Percentiles rank a stretch among this genome's conserved stretches.
Evolutionary conservation across 2,329 filamentous ascomycete genomes (phyloP).

Genomic region (Diplocarpon rosae): DNA sequence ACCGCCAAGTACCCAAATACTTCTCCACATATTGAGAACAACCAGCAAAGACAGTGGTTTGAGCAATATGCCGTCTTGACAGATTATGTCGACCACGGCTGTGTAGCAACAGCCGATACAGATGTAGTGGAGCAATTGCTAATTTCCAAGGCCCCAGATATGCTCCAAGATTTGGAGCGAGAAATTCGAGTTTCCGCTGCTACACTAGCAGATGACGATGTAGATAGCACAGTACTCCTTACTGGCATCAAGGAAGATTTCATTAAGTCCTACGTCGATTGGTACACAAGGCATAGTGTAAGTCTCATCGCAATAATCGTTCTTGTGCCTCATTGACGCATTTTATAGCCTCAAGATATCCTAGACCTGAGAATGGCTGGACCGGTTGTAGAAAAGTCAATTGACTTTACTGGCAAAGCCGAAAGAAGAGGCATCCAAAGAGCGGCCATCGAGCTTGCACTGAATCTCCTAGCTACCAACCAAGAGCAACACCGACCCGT

Average conservation of each 20-base stretch:
- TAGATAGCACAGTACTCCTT: not conserved
- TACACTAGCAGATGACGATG: not conserved
- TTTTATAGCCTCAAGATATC: not conserved
- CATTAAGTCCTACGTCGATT: conserved; percentile 2
- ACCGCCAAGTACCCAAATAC: not conserved
- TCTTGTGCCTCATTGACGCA: not conserved
- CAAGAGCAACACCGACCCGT: conserved; percentile 23
- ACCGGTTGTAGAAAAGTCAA: not conserved
- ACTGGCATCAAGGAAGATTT: conserved; percentile 4
- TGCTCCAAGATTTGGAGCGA: not conserved
- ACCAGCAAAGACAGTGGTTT: not conserved
- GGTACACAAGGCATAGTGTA: conserved; percentile 3
- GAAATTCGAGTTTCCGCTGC: not conserved
- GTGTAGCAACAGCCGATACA: not conserved
- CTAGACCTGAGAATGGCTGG: not conserved
- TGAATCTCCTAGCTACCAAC: conserved; percentile 22
- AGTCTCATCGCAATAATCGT: not conserved
- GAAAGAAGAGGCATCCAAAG: conserved; percentile 21
- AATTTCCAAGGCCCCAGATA: not conserved
- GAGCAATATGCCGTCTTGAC: not conserved
- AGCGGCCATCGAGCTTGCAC: conserved; percentile 20
- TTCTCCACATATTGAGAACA: not conserved
- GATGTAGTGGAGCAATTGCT: not conserved
- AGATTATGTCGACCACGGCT: not conserved
- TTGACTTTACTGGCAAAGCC: conserved; percentile 20